A percentile compares a stretch with the other conserved stretches of the same genome.
Conservation (phyloP, 768 basidiomycete species). For the Floccularia luteovirens region DNA sequence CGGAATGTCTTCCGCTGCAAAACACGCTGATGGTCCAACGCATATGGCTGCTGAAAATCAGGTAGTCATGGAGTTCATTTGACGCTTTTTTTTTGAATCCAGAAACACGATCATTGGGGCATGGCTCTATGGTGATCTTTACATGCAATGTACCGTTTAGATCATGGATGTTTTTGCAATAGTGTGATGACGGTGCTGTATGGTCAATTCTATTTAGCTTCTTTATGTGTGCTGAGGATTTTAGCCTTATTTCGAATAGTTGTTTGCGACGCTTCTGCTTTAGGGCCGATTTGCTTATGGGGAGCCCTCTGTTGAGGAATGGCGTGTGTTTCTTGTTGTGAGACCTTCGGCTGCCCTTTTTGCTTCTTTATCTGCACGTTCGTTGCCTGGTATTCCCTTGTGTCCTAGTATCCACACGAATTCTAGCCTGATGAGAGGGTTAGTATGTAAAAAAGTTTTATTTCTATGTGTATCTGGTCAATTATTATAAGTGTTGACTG, state of each 20-base stretch:
- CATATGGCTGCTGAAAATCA: too few species aligned
- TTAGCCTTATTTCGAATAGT: conserved; percentile 8
- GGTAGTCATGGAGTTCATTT: too few species aligned
- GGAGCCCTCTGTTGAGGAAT: conserved; percentile 4
- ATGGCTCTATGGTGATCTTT: conserved; percentile 20
- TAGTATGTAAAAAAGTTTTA: too few species aligned
- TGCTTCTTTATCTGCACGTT: conserved; percentile 16
- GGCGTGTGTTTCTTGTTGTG: background rate
- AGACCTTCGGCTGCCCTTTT: conserved; percentile 10
- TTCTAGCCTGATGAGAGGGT: background rate
- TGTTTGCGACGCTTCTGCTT: conserved; percentile 5
- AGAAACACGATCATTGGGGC: conserved; percentile 12
- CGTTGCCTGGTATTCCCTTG: conserved; percentile 16
- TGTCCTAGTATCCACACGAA: conserved; percentile 18
- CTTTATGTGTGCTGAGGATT: conserved; percentile 1
- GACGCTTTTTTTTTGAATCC: background rate
- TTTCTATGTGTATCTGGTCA: background rate
- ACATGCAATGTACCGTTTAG: conserved; percentile 8
- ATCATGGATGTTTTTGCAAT: conserved; percentile 5
- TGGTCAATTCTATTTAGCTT: conserved; percentile 1
- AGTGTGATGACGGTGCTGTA: conserved; percentile 4
- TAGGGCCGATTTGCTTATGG: conserved; percentile 10
- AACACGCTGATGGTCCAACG: too few species aligned
- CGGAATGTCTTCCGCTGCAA: too few species aligned
- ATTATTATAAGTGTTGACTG: background rate